These are phyloP conservation scores for Halteria grandinella DNA, from an alignment of 73 alveolate genomes.

Conservation along the genomic window DNA sequence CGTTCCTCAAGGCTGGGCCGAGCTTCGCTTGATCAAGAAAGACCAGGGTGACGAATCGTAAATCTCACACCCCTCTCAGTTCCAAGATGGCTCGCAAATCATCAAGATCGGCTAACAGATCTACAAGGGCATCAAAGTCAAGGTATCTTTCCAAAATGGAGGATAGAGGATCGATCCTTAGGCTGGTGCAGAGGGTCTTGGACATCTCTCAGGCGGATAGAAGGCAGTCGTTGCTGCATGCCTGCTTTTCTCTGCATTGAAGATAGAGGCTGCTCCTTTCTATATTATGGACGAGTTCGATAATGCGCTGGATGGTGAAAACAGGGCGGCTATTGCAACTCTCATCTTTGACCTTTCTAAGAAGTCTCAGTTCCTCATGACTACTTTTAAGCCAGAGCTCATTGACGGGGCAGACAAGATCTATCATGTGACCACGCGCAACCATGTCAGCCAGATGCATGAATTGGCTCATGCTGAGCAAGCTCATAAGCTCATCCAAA, in stretches of 20 bases:
- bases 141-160: slow-evolving; percentile 37
- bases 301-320: slow-evolving; percentile 96
- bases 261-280: slow-evolving; percentile 95
- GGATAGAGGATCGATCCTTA: not conserved
- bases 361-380: slow-evolving; percentile 82
- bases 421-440: slow-evolving; percentile 78
- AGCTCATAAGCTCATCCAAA: no score
- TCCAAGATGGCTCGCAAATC: slow-evolving; percentile 16
- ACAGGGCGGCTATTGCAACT: slow-evolving; percentile 80
- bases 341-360: slow-evolving; percentile 53
- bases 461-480: no score
- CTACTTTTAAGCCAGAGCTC: slow-evolving; percentile 94
- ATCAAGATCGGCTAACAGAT: slow-evolving; percentile 29
- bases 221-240: slow-evolving; percentile 97
- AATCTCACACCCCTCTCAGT: slow-evolving; percentile 50
- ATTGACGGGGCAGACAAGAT: slow-evolving; percentile 77
- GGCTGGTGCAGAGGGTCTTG: slow-evolving; percentile 36
- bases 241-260: slow-evolving; percentile 88
- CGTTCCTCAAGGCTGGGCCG: slow-evolving; percentile 84
- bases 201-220: slow-evolving; percentile 94
- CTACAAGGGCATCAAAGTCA: slow-evolving; percentile 53
- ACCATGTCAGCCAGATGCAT: slow-evolving; percentile 81
- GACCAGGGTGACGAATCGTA: slow-evolving; percentile 59
- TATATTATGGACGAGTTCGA: slow-evolving; percentile 97
- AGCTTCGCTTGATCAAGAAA: slow-evolving; percentile 74